Base-by-base conservation (phyloP, 2,329 filamentous ascomycete genomes). In the Trichoderma pleuroti region DNA sequence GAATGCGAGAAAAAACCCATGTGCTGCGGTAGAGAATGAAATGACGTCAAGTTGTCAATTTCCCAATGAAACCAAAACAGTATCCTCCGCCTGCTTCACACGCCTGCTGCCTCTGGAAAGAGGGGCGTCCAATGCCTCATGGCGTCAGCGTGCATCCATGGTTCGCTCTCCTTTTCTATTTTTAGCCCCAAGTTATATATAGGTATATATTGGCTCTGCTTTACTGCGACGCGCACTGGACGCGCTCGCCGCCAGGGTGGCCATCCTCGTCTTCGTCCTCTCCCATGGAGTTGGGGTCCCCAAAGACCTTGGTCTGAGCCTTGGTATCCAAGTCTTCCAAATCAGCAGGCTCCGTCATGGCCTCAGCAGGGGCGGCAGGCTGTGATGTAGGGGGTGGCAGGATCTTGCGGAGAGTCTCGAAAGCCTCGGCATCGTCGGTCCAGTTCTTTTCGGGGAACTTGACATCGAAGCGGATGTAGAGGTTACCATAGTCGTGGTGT, bases 391-490 rank as follows among this genome's bases (percentile, higher is more conserved):
- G 91, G 2, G 92, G 83, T 2, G 95, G 95, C n/a, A 99, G 88
- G 69, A 97, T 90, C 76, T 90, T 87, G 79, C 96, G 94, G 49
- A 99, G 90, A 14, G 91, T 86, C 70, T 93, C 89, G 76, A 97
- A 92, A 73, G 93, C 91, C 71, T 89, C 86, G 18, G 90, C 84
- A 65, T 91, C 86, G 46, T 88, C 80, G 46, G 88, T 88, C 87
- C 89, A 92, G 79, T 88, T 86, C 84, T 90, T 91, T 78, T 93
- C 91, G 62, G 96, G 96, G 88, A 99, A 98, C 84, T 97, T 97
- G 83, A 99, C 94, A 78, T 93, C 91, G 85, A 99, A 99, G 80
- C 97, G 93, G 78, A 99, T 94, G 86, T 96, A 99, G 76, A 99
- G 86, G 84, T 99, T 98, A 78, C 96, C 96, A 79, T 88, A 90